Base-by-base conservation (phyloP, 495 filamentous ascomycete species). In the Penicillium samsonianum region DNA sequence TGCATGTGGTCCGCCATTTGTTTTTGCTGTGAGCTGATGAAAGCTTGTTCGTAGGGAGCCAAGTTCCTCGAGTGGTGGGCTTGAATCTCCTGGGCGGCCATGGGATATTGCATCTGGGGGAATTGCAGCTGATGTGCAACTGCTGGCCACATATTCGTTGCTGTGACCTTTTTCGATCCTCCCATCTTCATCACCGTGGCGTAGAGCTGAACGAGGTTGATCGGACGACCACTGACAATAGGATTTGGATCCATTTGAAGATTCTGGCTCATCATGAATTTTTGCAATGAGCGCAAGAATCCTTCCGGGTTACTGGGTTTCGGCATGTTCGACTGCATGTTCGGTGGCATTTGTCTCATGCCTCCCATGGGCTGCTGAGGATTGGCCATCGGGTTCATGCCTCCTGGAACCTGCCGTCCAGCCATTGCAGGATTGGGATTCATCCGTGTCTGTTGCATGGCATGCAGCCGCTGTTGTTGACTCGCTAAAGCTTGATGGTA, bases 201-300 rank as follows among this genome's bases (percentile, higher is more conserved):
- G 74, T 90, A 97, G 8, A 98, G 80, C 45, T 86, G 84, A 48
- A 88, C 79, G 37, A 95, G 71, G 61, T 86, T 84, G 38, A 97
- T 76, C 0, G 78, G 80, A 25, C 90, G 86, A 43, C 87, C 87
- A 28, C 82, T 83, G 44, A 96, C 82, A 11, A 79, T 69, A 0
- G 92, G 91, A 56, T 85, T 86, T 4, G 73, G 72, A 33, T 93
- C 87, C 30, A 97, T 78, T 0, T 84, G 86, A 19, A 87, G 77
- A 35, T 84, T 83, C 56, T 85, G 83, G 57, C 79, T 76, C 53
- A 79, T 77, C 87, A 94, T 92, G 62, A 92, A 92, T 3, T 78
- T 69, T 5, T 81, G 77, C 3, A 97, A 73, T 37, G 82, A 85
- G 58, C 89, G 89, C 74, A 92, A 77, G 59, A 96, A 94, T n/a